Evolutionary conservation across 345 rosid genomes (phyloP).

Genomic region (Eucalyptus rudis): DNA sequence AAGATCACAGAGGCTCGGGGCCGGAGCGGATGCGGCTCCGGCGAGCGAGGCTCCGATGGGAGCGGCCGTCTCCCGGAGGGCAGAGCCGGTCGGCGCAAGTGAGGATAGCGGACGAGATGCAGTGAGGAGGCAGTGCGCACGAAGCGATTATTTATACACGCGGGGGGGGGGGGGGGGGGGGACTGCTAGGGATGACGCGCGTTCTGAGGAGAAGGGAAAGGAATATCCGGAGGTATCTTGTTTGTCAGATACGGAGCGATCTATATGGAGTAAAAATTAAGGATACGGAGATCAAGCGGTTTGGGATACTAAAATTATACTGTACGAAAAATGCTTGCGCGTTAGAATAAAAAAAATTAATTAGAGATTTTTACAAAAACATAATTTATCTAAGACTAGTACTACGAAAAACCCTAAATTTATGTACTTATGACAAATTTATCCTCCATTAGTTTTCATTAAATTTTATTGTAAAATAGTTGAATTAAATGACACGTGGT

Average conservation of each 20-base stretch:
- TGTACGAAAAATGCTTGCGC: not conserved
- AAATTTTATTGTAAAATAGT: rapidly evolving
- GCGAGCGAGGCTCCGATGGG: not conserved
- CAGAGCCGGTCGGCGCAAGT: not conserved
- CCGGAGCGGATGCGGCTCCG: not conserved
- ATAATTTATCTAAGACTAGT: not conserved
- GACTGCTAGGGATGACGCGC: not conserved
- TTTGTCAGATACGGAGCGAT: not conserved
- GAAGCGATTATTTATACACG: not conserved
- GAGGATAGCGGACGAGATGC: not conserved
- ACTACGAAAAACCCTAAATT: rapidly evolving
- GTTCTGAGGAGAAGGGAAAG: not conserved
- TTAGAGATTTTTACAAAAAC: not conserved
- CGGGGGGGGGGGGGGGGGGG: no score
- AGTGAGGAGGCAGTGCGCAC: not conserved
- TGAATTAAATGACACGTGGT: rapidly evolving
- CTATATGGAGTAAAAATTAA: not conserved
- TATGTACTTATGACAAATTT: rapidly evolving
- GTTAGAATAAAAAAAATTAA: not conserved
- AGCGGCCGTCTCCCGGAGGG: not conserved
- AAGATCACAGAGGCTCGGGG: not conserved
- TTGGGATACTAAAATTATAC: not conserved
- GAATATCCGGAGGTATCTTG: not conserved
- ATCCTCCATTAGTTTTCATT: rapidly evolving
- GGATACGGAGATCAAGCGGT: not conserved